Evolutionary conservation across 116 monocot species (phyloP), one percentile per base, ranked within the genome.

Genomic region (Papilionanthe hybrid): DNA sequence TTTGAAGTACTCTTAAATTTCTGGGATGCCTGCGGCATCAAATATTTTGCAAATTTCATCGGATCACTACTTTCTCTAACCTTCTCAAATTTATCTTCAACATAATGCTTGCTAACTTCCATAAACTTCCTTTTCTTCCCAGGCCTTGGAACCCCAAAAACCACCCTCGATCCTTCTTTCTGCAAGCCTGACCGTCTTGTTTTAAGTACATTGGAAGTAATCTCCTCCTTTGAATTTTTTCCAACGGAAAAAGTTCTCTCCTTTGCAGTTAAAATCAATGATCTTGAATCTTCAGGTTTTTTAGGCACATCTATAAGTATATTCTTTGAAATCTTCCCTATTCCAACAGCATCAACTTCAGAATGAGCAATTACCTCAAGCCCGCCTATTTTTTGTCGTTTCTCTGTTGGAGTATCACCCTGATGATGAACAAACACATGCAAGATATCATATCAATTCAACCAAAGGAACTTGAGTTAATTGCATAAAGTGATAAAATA

Each of bases 51-150:
- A 81, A 82, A 81, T 78, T 94, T 96, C 63, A 79, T 58, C 22
- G 82, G 47, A 77, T 87, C 85, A 78, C 78, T 90, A 41, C 72
- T 82, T 79, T 89, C 88, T 63, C 56, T 78, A 55, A 43, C 42
- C 78, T 92, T 97, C 19, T 82, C 87, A 55, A 85, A 55, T 41
- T 91, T 89, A 60, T 83, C 90, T 27, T 84, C 81, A 76, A 85
- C 86, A 85, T 91, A 93, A 44, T 98, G 94, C 77, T 98, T 93
- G 90, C 98, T 94, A 37, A 98, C 93, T 78, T 94, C 94, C 92
- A 98, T 98, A 85, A 92, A 98, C 75, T 98, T 98, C 67, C 91
- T 89, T 83, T 90, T 98, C 84, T 94, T 98, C 81, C 98, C 98
- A 72, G 94, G 98, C 80, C 84, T 94, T 49, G 98, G 98, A 83